Conservation (phyloP, 2,329 filamentous ascomycete genomes). For the Cercospora brassicicola region DNA sequence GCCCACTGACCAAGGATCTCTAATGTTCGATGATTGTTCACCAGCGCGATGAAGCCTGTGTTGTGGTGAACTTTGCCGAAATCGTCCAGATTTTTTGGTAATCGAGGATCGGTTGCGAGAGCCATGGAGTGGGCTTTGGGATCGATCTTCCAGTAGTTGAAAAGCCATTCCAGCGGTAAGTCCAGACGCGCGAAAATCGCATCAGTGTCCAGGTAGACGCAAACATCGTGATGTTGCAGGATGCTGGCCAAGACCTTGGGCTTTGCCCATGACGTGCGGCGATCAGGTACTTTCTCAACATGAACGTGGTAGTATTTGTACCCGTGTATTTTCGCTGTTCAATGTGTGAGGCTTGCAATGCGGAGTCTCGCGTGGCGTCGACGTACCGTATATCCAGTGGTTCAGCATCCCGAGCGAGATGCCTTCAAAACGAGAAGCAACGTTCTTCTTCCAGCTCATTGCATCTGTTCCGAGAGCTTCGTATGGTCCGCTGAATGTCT, state of each 20-base stretch:
- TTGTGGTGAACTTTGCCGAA: constrained; percentile 7
- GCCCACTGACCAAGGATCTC: constrained; percentile 14
- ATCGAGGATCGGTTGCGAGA: constrained; percentile 8
- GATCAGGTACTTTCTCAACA: constrained; percentile 7
- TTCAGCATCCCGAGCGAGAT: constrained; percentile 14
- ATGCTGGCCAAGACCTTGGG: constrained; percentile 9
- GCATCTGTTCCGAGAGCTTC: not conserved
- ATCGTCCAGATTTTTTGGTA: constrained; percentile 1
- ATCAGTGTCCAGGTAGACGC: constrained; percentile 16
- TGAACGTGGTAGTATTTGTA: constrained; percentile 19
- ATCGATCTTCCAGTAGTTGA: constrained; percentile 17
- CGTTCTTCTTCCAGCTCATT: constrained; percentile 7
- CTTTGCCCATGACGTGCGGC: constrained; percentile 14
- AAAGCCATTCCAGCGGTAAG: constrained; percentile 16
- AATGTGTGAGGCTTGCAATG: not conserved
- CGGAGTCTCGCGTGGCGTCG: not conserved
- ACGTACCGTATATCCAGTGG: constrained; percentile 14
- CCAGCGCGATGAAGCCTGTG: constrained; percentile 15
- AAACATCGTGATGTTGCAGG: constrained; percentile 10
- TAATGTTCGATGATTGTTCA: constrained; percentile 4
- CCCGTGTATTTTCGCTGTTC: constrained; percentile 7
- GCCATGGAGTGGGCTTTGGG: constrained; percentile 4
- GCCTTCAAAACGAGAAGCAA: constrained; percentile 5
- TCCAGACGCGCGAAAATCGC: constrained; percentile 14
- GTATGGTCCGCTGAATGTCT: constrained; percentile 2